Base-by-base conservation (phyloP, 2,329 filamentous ascomycete species). In the Leptographium galeiforme region DNA sequence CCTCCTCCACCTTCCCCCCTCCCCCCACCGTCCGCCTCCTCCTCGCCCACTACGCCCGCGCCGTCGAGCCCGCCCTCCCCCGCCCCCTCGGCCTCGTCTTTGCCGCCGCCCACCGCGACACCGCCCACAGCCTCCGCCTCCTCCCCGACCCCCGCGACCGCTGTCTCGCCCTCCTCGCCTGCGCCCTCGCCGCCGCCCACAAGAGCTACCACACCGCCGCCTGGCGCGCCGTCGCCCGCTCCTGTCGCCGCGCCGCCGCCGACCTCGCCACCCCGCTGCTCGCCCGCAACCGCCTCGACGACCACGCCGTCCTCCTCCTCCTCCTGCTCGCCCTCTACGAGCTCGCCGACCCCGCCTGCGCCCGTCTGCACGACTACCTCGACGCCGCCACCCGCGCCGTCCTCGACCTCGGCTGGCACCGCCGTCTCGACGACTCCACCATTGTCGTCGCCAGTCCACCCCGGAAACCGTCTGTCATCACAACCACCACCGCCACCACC, bases 121-220 rank as follows among this genome's bases (percentile, higher is more conserved):
- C 18, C 32, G 16, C 49, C 40, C 38, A 33, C 39, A 11, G 30
- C 39, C 39, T 50, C 25, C 48, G 38, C 38, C 36, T 32, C 8
- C 38, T 50, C 11, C 8, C 48, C 25, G 47, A 39, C 34, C 41
- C 41, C 11, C 36, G 13, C 19, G 48, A 50, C 38, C 49, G 49
- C 39, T 44, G 49, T n/a, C 11, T 32, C 39, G 49, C 25, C 8
- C 40, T 51, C 30, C 40, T 51, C 11, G 39, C 30, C 30, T 51
- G 49, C 40, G 50, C 50, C 33, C n/a, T 51, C 13, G 50, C 50
- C n/a, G 50, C 50, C 49, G 50, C 50, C 43, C 50, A 51, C 41
- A 45, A 46, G 41, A 51, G 50, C 50, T 51, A 46, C 41, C 41
- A 46, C 18, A 41, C 41, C 12, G 36, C 41, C 13, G n/a, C 14